Evolutionary conservation across 2,329 filamentous ascomycete genomes (phyloP), one percentile per base, ranked within the genome.

Genomic region (Myriosclerotinia scirpicola): DNA sequence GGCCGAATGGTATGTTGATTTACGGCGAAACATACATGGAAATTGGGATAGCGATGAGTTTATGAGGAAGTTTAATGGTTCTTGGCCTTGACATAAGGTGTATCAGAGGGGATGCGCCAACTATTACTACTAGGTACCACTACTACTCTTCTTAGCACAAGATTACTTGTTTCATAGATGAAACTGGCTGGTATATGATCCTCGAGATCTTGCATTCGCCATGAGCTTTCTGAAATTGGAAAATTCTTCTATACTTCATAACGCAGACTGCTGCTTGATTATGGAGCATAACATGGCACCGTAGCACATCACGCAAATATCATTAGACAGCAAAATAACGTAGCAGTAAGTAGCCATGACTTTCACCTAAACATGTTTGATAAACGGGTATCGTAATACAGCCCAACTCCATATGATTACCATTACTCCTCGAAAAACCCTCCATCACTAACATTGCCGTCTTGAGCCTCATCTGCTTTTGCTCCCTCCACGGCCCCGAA

Each of bases 341-440:
- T 7, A 50, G 34, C 15, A 61, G 34, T 38, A 36, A 50, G 48
- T 50, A 50, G 7, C 38, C n/a, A 46, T 58, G 34, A 17, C 3
- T 61, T 60, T 61, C 38, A 53, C 64, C 14, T 20, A 30, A 61
- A 42, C n/a, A 44, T 61, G 26, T 65, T 61, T 65, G 48, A 60
- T 42, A 61, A 65, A 65, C 36, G 64, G 64, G 64, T 65, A 65
- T 65, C 64, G 36, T 22, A 61, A 61, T 42, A 42, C 22, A 61
- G 36, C 55, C 55, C 26, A 61, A 65, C 64, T 65, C 64, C 64
- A 53, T 42, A 65, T 34, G 48, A 61, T 53, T 65, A 30, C 30
- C 48, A 38, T 68, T 66, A 73, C 54, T 72, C 70, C 64, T 87
- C 84, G 71, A 88, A 88, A 77, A 88, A 89, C 15, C 84, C 83